Percentiles rank a stretch among this genome's conserved stretches.
phyloP scores from a whole-genome alignment of 2,329 filamentous ascomycete genomes.

The Colletotrichum sojae region DNA sequence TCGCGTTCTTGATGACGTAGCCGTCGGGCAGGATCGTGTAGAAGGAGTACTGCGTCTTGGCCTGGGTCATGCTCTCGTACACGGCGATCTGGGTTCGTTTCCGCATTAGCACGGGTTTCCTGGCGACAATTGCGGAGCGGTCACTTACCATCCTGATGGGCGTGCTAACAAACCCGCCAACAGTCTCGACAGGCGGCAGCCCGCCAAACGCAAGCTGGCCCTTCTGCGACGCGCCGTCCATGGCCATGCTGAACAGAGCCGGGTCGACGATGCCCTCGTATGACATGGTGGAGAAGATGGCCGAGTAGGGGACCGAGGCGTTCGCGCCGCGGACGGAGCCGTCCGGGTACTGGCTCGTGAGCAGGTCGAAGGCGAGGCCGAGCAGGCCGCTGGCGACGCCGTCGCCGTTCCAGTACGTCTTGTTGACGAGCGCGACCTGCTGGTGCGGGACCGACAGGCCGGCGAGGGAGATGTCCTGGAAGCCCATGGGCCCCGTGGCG shows the following conservation, averaged over 20 bases:
- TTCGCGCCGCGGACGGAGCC: constrained; percentile 9
- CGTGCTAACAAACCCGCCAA: constrained; percentile 1
- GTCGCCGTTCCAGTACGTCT: constrained; percentile 60
- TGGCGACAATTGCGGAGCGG: background rate
- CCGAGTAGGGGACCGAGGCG: constrained; percentile 58
- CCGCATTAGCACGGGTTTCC: background rate
- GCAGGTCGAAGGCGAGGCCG: constrained; percentile 64
- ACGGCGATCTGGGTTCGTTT: background rate
- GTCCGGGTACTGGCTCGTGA: constrained; percentile 57
- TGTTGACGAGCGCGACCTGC: constrained; percentile 61
- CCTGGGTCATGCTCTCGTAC: background rate
- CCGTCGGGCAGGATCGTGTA: background rate
- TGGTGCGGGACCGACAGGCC: constrained; percentile 60
- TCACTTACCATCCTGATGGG: background rate
- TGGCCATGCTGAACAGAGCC: constrained; percentile 63
- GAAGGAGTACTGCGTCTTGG: background rate
- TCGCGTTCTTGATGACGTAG: constrained; percentile 4
- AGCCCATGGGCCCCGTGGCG: constrained; percentile 55
- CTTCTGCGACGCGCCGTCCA: constrained; percentile 46
- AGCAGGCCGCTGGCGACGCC: constrained; percentile 62
- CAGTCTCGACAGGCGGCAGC: constrained; percentile 56
- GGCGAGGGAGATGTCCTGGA: constrained; percentile 58
- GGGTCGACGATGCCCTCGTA: constrained; percentile 54
- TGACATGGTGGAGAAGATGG: constrained; percentile 66
- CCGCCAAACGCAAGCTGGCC: constrained; percentile 65